Evolutionary conservation across 2,329 filamentous ascomycete genomes (phyloP).

Genomic region (Aotearoamyces nothofagi): DNA sequence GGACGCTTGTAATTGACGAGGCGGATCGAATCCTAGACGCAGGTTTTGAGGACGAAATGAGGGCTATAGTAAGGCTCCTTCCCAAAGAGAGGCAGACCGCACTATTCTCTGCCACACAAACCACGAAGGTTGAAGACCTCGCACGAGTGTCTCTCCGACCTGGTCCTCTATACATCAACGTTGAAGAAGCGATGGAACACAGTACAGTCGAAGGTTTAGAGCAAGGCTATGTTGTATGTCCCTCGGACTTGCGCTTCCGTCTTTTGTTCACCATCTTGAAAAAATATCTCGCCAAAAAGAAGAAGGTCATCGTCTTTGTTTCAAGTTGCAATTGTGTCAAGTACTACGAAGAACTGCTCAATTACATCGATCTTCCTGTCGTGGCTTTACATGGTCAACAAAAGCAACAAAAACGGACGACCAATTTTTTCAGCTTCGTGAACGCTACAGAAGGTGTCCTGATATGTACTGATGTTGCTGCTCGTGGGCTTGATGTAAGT

Average conservation of each 20-base stretch:
- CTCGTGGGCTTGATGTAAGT: constrained; percentile 73
- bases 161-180: constrained; percentile 92
- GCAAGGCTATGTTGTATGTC: constrained; percentile 90
- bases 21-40: constrained; percentile 94
- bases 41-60: constrained; percentile 97
- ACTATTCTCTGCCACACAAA: constrained; percentile 98
- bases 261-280: constrained; percentile 91
- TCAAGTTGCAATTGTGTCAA: constrained; percentile 86
- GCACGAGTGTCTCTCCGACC: constrained; percentile 84
- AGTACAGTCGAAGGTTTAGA: constrained; percentile 88
- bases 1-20: constrained; percentile 88
- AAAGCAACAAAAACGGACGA: constrained; percentile 98
- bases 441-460: constrained; percentile 74
- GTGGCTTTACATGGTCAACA: constrained; percentile 85
- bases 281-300: constrained; percentile 72
- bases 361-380: constrained; percentile 91
- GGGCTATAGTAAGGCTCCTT: constrained; percentile 87
- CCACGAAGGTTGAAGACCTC: constrained; percentile 94
- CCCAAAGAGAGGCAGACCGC: constrained; percentile 83
- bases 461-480: constrained; percentile 94
- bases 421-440: constrained; percentile 94
- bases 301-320: constrained; percentile 94
- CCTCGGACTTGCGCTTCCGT: constrained; percentile 85
- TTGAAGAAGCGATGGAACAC: constrained; percentile 78
- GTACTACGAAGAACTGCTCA: constrained; percentile 88